Evolutionary conservation across 345 rosid genomes (phyloP).

Genomic region (Murraya koenigii): DNA sequence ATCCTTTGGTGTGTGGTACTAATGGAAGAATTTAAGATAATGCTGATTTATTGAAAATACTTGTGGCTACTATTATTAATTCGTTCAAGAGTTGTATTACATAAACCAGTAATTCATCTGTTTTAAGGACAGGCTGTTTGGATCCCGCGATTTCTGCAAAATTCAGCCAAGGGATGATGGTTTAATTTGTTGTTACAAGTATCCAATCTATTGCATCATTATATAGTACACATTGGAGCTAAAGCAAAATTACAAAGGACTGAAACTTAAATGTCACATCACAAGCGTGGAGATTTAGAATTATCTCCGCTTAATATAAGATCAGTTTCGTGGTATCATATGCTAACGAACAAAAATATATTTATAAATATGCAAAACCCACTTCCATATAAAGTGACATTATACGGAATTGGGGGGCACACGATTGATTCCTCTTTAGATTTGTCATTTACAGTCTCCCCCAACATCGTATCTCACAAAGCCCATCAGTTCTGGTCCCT

Average conservation of each 20-base stretch:
- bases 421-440: not conserved
- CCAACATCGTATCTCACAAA: slow-evolving; percentile 62
- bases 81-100: too few relatives aligned
- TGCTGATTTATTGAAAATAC: not conserved
- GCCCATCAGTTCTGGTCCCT: slow-evolving; percentile 82
- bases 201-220: not conserved
- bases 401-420: not conserved
- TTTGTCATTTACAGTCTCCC: slow-evolving; percentile 43
- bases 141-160: too few relatives aligned
- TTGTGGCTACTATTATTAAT: not conserved
- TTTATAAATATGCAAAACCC: not conserved
- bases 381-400: too few relatives aligned
- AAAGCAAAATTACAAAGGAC: not conserved
- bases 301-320: not conserved
- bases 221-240: too few relatives aligned
- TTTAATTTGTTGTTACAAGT: not conserved
- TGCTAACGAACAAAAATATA: not conserved
- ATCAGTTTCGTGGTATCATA: not conserved
- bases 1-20: not conserved
- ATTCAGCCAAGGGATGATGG: not conserved
- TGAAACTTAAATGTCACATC: not conserved
- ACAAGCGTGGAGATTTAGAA: slow-evolving; percentile 6
- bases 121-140: too few relatives aligned
- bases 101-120: too few relatives aligned
- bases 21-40: not conserved